Percentiles rank a stretch among this genome's conserved stretches.
Evolutionary conservation across 768 basidiomycete genomes (phyloP).

Genomic region (Naematelia aurantialba): DNA sequence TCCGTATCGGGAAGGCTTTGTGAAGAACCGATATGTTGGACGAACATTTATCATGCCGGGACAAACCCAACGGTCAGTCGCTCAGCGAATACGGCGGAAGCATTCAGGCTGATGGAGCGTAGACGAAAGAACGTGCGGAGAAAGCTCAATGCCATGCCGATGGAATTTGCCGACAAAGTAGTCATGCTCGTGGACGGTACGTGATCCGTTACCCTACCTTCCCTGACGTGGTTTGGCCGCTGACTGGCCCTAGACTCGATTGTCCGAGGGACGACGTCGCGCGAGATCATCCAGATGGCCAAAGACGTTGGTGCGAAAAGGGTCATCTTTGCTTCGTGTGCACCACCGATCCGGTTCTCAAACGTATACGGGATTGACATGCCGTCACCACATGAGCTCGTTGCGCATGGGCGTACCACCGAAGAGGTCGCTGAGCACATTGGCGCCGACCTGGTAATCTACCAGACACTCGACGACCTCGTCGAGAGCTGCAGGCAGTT

Average conservation of each 20-base stretch:
- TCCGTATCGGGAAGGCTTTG: conserved; percentile 95
- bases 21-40: conserved; percentile 98
- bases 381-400: conserved; percentile 91
- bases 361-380: conserved; percentile 99
- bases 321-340: conserved; percentile 93
- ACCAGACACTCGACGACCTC: conserved; percentile 86
- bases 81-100: neutral
- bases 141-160: conserved; percentile 97
- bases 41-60: conserved; percentile 99
- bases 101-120: conserved; percentile 1
- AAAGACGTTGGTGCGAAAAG: conserved; percentile 96
- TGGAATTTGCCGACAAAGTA: conserved; percentile 87
- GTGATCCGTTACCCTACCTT: conserved; percentile 22
- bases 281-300: conserved; percentile 98
- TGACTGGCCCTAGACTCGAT: conserved; percentile 71
- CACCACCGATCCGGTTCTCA: conserved; percentile 87
- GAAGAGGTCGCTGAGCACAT: conserved; percentile 72
- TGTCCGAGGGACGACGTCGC: conserved; percentile 95
- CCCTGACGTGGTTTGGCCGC: neutral
- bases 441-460: conserved; percentile 92
- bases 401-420: conserved; percentile 72
- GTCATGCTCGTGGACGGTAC: conserved; percentile 93
- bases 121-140: conserved; percentile 90
- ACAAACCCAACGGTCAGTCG: conserved; percentile 76
- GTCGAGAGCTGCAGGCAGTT: conserved; percentile 77